Evolutionary conservation across 2,329 filamentous ascomycete genomes (phyloP).

Genomic region (Cyclaneusma minus): DNA sequence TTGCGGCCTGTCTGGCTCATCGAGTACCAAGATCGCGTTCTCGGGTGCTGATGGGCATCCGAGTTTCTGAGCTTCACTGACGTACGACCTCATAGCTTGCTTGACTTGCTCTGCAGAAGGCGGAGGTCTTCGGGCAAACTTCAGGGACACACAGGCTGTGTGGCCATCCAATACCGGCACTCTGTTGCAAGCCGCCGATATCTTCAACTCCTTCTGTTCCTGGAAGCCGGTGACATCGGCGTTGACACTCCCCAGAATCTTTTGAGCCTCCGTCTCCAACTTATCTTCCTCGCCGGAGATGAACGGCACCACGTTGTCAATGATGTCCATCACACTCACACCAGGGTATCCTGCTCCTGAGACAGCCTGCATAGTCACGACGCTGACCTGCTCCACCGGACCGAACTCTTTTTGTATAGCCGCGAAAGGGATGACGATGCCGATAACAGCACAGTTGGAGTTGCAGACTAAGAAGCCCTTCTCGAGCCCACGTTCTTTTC

Average conservation of each 20-base stretch:
- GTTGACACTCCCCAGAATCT: constrained; percentile 75
- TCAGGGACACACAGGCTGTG: constrained; percentile 81
- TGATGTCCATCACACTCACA: constrained; percentile 84
- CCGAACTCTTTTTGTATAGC: constrained; percentile 80
- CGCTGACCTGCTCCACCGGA: constrained; percentile 55
- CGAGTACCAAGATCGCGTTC: constrained; percentile 73
- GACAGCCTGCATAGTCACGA: constrained; percentile 90
- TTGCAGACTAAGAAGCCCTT: constrained; percentile 95
- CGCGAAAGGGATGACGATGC: constrained; percentile 86
- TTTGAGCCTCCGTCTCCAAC: constrained; percentile 83
- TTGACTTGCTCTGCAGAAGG: constrained; percentile 65
- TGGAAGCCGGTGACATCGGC: constrained; percentile 56
- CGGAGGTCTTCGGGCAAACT: constrained; percentile 60
- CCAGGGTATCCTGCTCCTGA: constrained; percentile 86
- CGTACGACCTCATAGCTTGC: constrained; percentile 65
- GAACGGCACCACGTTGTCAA: constrained; percentile 92
- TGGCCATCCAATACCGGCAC: constrained; percentile 94
- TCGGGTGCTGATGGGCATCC: constrained; percentile 78
- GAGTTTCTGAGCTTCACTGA: constrained; percentile 64
- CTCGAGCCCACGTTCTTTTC: constrained; percentile 52
- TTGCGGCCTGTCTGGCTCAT: constrained; percentile 81
- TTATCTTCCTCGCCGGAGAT: constrained; percentile 94
- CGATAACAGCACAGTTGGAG: constrained; percentile 95
- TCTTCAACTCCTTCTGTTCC: constrained; percentile 57
- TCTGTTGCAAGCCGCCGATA: constrained; percentile 82